Conservation (phyloP, 805 yeast genomes). For the Cephaloascus albidus region DNA sequence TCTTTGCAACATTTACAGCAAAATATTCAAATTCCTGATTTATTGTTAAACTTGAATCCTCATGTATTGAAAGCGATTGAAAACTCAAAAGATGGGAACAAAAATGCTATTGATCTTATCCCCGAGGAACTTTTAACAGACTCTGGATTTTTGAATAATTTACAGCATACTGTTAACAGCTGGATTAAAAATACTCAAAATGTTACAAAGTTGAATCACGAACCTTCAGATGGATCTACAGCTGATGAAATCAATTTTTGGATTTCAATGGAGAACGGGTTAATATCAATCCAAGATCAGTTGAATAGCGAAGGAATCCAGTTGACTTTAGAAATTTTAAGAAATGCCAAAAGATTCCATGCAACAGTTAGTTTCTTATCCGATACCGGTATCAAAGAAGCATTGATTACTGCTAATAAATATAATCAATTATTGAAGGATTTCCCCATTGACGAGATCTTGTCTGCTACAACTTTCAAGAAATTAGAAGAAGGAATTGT, state of each 20-base stretch:
- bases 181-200: slow-evolving; percentile 65
- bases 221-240: slow-evolving; percentile 45
- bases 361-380: slow-evolving; percentile 64
- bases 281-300: slow-evolving; percentile 49
- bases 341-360: slow-evolving; percentile 69
- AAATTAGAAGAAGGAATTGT: slow-evolving; percentile 35
- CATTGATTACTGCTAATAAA: slow-evolving; percentile 38
- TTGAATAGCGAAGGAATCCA: slow-evolving; percentile 42
- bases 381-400: slow-evolving; percentile 58
- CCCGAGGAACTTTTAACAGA: slow-evolving; percentile 34
- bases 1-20: slow-evolving; percentile 64
- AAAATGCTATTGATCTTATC: slow-evolving; percentile 6
- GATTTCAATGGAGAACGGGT: slow-evolving; percentile 58
- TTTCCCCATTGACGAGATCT: slow-evolving; percentile 55
- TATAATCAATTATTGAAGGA: slow-evolving; percentile 60
- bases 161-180: slow-evolving; percentile 60
- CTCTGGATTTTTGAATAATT: slow-evolving; percentile 47
- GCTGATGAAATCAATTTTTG: slow-evolving; percentile 71
- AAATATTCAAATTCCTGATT: slow-evolving; percentile 58
- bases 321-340: slow-evolving; percentile 50
- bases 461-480: slow-evolving; percentile 33
- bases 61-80: not conserved
- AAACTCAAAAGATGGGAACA: not conserved
- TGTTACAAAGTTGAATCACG: slow-evolving; percentile 43
- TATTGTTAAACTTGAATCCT: slow-evolving; percentile 18